Evolutionary conservation across 1,139 yeast species (phyloP), one percentile per base, ranked within the genome.

Genomic region (Candida buenavistaensis): DNA sequence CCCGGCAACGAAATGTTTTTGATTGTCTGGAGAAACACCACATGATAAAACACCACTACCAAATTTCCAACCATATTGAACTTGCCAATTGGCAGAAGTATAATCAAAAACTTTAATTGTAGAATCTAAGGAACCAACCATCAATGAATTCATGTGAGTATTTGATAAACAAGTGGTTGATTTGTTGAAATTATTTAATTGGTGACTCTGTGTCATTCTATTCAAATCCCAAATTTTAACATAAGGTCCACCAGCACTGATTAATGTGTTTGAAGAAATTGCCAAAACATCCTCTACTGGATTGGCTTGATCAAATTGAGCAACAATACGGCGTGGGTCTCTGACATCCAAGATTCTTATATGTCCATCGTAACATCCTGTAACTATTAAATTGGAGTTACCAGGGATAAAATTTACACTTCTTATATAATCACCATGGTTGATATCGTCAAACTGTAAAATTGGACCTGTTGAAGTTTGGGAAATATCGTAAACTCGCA

Each of bases 41-140:
- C 95, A 82, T 50, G 89, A 73, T 47, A 92, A 68, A 0, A 92
- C 96, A 27, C 95, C 95, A 43, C 66, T 58, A 26, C 96, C 96
- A 54, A 85, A 90, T 59, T 90, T 92, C 97, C 97, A 92, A 28
- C 97, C 97, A 58, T 89, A 92, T 56, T 84, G 86, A 44, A 90
- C 96, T 42, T 84, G 85, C 90, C 95, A 92, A 43, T 76, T 68
- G 31, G 83, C 67, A 16, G 82, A 72, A 23, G 78, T 65, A 23
- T 87, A 78, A 59, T 90, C 97, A 57, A 92, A 87, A 30, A 90
- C 89, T 61, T 92, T 92, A 39, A 92, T 96, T 59, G 92, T 98
- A 12, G 98, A 98, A 60, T 92, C 98, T 41, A 92, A 70, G 0
- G 97, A 90, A 14, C 97, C 97, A 6, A 95, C 97, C 33, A 92